phyloP scores from a whole-genome alignment of 139 green algal genomes.

The Limnomonas spitsbergensis region DNA sequence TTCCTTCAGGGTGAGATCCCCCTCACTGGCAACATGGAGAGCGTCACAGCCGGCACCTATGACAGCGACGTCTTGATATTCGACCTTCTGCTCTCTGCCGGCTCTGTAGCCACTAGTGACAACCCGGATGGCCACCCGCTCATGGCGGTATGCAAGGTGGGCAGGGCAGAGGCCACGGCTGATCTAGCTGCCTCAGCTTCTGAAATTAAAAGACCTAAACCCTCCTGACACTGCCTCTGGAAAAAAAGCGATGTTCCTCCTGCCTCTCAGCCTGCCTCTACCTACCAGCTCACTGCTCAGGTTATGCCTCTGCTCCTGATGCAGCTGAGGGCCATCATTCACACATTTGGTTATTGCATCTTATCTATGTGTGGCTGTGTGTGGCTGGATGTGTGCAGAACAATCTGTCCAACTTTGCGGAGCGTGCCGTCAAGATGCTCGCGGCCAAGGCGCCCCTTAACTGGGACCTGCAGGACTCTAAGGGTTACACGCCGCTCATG shows the following conservation, averaged over 20 bases:
- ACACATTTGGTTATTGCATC: too few species aligned
- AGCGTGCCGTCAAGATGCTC: slow-evolving; percentile 15
- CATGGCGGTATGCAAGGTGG: slow-evolving; percentile 30
- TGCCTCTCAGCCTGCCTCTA: too few species aligned
- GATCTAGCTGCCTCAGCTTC: too few species aligned
- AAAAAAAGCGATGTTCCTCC: too few species aligned
- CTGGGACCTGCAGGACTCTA: slow-evolving; percentile 25
- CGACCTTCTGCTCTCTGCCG: slow-evolving; percentile 17
- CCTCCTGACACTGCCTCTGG: too few species aligned
- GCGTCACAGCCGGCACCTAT: slow-evolving; percentile 16
- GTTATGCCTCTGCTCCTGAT: too few species aligned
- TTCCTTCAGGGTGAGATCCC: not conserved
- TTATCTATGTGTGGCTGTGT: too few species aligned
- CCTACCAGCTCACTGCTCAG: too few species aligned
- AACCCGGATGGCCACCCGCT: slow-evolving; percentile 14
- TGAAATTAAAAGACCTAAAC: too few species aligned
- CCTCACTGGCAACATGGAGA: slow-evolving; percentile 10
- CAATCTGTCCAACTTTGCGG: slow-evolving; percentile 17
- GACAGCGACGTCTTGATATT: slow-evolving; percentile 26
- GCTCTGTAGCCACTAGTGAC: not conserved
- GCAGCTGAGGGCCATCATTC: too few species aligned
- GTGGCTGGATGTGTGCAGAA: too few species aligned
- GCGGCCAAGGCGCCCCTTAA: not conserved
- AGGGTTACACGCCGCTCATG: slow-evolving; percentile 36
- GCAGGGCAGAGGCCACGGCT: too few species aligned